Evolutionary conservation across 257 asterid species (phyloP).

Genomic region (Solanum etuberosum): DNA sequence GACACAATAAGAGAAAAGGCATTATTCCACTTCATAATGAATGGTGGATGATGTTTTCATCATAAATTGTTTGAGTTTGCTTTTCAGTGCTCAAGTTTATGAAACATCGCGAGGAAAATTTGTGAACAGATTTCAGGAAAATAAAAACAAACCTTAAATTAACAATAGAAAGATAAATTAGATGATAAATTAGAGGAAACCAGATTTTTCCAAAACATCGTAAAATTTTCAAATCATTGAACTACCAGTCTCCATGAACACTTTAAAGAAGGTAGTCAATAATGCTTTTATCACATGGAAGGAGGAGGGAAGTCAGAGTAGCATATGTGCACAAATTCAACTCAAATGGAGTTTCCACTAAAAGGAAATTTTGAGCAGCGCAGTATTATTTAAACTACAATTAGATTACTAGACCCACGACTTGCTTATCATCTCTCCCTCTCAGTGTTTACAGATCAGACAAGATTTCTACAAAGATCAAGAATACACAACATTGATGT

Average conservation of each 20-base stretch:
- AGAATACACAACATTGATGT: neutral
- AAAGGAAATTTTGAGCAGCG: neutral
- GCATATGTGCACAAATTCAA: neutral
- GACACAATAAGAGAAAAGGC: neutral
- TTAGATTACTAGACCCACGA: neutral
- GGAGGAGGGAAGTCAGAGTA: neutral
- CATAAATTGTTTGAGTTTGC: neutral
- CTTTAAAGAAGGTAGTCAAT: neutral
- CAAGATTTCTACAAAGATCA: neutral
- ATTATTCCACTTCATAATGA: neutral
- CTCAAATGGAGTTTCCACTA: neutral
- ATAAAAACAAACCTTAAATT: neutral
- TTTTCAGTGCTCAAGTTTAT: neutral
- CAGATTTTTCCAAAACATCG: neutral
- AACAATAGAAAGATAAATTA: neutral
- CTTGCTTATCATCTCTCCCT: neutral
- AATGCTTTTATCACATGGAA: neutral
- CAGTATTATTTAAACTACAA: neutral
- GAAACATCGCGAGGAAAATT: neutral
- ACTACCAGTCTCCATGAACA: neutral
- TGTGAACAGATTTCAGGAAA: neutral
- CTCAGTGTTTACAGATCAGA: neutral
- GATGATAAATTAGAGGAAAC: neutral
- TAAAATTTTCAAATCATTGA: neutral
- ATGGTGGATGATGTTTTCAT: neutral